A percentile compares a stretch with the other conserved stretches of the same genome.
These are phyloP conservation scores for Diaporthe sp. DNA, from an alignment of 2,329 filamentous ascomycete genomes.

Conservation along the genomic window DNA sequence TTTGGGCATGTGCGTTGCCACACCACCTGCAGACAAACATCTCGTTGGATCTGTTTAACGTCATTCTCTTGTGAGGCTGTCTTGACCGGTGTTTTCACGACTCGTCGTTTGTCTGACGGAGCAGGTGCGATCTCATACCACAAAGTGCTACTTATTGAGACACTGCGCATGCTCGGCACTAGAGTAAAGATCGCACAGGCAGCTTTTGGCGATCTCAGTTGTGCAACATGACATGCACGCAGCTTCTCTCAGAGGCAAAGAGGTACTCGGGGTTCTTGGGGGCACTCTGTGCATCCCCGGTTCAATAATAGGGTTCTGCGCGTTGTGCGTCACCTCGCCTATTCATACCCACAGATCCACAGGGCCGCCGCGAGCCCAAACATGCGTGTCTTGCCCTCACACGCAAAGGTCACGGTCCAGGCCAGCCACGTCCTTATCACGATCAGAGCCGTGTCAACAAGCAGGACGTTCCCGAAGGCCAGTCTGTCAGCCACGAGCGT, in stretches of 20 bases:
- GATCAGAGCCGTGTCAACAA: slow-evolving; percentile 53
- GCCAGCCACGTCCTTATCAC: slow-evolving; percentile 51
- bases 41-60: slow-evolving; percentile 18
- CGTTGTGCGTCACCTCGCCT: slow-evolving; percentile 17
- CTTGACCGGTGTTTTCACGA: slow-evolving; percentile 13
- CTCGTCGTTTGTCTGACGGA: slow-evolving; percentile 6
- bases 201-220: slow-evolving; percentile 34
- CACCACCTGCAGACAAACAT: not conserved
- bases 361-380: slow-evolving; percentile 29
- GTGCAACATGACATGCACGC: slow-evolving; percentile 19
- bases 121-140: not conserved
- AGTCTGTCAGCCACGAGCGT: slow-evolving; percentile 61
- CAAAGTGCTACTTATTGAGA: slow-evolving; percentile 11
- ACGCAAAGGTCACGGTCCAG: slow-evolving; percentile 47
- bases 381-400: slow-evolving; percentile 30
- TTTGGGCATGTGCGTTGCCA: slow-evolving; percentile 32
- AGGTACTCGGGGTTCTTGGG: not conserved
- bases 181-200: slow-evolving; percentile 20
- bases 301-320: not conserved
- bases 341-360: slow-evolving; percentile 9
- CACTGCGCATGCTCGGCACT: not conserved
- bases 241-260: not conserved
- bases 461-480: slow-evolving; percentile 53
- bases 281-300: not conserved
- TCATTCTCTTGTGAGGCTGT: slow-evolving; percentile 9